phyloP scores from a whole-genome alignment of 2,329 filamentous ascomycete species.

The Aspergillus spinulosporus region DNA sequence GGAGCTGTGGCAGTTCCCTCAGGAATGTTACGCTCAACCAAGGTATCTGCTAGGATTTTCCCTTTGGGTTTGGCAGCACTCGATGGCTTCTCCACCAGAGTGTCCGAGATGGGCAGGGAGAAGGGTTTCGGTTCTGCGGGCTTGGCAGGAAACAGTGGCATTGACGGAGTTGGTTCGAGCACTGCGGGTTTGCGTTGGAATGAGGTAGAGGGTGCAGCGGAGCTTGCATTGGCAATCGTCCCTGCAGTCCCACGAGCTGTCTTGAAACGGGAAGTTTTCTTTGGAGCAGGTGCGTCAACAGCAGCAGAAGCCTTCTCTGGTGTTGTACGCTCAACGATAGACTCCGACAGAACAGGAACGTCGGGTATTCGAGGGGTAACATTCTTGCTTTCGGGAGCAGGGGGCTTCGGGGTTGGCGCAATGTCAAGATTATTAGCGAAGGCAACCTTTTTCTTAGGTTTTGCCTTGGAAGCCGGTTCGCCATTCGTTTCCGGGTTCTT shows the following conservation, averaged over 20 bases:
- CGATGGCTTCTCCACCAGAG: constrained; percentile 19
- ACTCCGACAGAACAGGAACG: constrained; percentile 41
- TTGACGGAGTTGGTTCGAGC: constrained; percentile 24
- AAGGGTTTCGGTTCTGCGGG: constrained; percentile 40
- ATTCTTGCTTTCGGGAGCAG: constrained; percentile 29
- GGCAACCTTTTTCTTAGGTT: constrained; percentile 68
- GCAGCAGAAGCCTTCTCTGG: constrained; percentile 21
- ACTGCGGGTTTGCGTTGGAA: constrained; percentile 25
- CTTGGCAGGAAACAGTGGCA: constrained; percentile 41
- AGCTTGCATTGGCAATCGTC: constrained; percentile 6
- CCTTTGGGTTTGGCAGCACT: constrained; percentile 46
- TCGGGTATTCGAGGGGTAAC: constrained; percentile 30
- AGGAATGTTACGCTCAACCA: constrained; percentile 53
- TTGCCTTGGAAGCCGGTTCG: constrained; percentile 25
- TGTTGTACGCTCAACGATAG: constrained; percentile 46
- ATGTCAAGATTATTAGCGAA: constrained; percentile 76
- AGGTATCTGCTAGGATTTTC: constrained; percentile 58
- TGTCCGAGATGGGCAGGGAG: constrained; percentile 38
- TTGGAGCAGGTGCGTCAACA: constrained; percentile 28
- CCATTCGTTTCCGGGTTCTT: constrained; percentile 19
- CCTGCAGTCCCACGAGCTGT: constrained; percentile 30
- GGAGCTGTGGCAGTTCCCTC: constrained; percentile 37
- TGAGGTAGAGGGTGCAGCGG: constrained; percentile 16
- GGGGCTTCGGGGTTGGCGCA: constrained; percentile 49
- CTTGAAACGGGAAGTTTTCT: constrained; percentile 49